Base-by-base conservation (phyloP, 164 flowering plant species). In the Pachysandra terminalis region DNA sequence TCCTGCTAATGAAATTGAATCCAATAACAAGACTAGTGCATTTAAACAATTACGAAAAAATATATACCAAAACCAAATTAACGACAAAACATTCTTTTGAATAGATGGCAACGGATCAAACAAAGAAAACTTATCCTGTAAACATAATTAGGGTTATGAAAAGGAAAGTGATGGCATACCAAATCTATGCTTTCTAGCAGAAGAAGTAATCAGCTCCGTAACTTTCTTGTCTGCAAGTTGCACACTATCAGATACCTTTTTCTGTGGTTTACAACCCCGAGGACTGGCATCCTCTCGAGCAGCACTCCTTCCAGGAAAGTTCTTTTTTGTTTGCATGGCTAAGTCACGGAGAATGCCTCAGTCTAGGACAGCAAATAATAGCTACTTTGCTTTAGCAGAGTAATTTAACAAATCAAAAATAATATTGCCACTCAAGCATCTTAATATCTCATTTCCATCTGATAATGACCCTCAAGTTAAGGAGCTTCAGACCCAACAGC, bases 311-410 rank as follows among this genome's bases (percentile, higher is more conserved):
- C 83, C 79, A 14, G 73, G 37, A 56, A 69, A 41, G 74, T 81
- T 90, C 75, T 87, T 91, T 86, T 79, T 90, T 51, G 86, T 93
- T 81, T 81, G 95, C 96, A 90, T 93, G 57, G 68, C 68, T 25
- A 58, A 19, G 21, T 19, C 21, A 22, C 35, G 63, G 25, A 65
- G 48, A 70, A 37, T 14, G 5, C 17, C 22, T 26, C 63, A 41
- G 59, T 67, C 23, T 76, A 67, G 45, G 53, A 61, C 37, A 27
- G 16, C 21, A 59, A 14, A 62, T 23, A 32, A 58, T 55, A 41
- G 14, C 71, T 12, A 64, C 54, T 63, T 49, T 63, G 56, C 68
- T 53, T n/a, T 63, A 27, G 56, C 21, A 24, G 28, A 65, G 45
- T 9, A 58, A 37, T 49, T 2, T 22, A 23, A 59, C 25, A 28